Percentiles rank a stretch among this genome's conserved stretches.
Evolutionary conservation across 2,329 filamentous ascomycete species (phyloP).

Genomic region (Fusarium metavorans): DNA sequence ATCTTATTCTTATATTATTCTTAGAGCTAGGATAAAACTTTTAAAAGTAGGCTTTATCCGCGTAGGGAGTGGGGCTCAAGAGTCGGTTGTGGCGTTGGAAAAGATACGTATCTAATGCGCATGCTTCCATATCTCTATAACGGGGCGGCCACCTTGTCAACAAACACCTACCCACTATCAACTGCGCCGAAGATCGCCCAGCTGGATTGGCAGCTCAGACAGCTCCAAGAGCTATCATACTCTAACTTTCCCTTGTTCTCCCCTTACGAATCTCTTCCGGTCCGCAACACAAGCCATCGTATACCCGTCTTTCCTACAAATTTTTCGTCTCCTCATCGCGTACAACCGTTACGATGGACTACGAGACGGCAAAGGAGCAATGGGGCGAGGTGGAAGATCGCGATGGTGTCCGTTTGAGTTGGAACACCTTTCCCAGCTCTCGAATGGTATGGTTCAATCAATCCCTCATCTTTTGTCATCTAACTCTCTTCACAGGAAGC

Average conservation of each 20-base stretch:
- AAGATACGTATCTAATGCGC: no score
- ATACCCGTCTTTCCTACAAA: neutral
- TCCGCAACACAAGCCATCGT: no score
- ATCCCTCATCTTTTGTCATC: neutral
- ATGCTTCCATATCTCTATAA: neutral
- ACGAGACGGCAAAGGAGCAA: constrained; percentile 92
- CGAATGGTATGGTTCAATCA: constrained; percentile 80
- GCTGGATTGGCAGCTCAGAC: neutral
- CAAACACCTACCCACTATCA: neutral
- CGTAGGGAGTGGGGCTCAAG: no score
- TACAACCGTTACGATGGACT: constrained; percentile 74
- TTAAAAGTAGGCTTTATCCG: no score
- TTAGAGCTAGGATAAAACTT: no score
- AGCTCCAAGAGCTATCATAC: neutral
- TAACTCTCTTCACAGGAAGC: constrained; percentile 74
- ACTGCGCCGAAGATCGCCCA: neutral
- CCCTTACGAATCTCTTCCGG: neutral
- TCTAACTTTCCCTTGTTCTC: neutral
- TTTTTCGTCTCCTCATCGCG: neutral
- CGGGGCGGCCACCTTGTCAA: constrained; percentile 6
- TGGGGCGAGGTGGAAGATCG: constrained; percentile 97
- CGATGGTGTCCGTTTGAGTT: constrained; percentile 95
- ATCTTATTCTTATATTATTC: no score
- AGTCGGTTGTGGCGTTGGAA: no score
- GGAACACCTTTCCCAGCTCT: constrained; percentile 98